A percentile compares a stretch with the other conserved stretches of the same genome.
phyloP scores from a whole-genome alignment of 495 filamentous ascomycete species.

The Delitschia confertaspora region DNA sequence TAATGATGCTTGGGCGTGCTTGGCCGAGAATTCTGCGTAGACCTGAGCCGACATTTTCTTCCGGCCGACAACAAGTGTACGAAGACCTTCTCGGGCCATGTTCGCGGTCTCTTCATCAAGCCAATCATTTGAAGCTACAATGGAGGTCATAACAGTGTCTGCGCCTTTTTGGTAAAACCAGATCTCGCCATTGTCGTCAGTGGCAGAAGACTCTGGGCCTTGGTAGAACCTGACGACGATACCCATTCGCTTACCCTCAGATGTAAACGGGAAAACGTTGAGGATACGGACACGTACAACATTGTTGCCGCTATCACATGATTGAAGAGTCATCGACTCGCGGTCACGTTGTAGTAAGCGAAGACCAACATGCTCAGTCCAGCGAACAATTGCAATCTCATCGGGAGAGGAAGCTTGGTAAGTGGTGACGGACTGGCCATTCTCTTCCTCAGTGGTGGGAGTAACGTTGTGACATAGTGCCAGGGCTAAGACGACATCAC shows the following conservation, averaged over 20 bases:
- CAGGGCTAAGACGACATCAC: slow-evolving; percentile 82
- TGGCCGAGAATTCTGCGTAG: slow-evolving; percentile 67
- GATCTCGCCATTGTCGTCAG: slow-evolving; percentile 52
- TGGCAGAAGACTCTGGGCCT: slow-evolving; percentile 35
- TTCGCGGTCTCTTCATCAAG: slow-evolving; percentile 97
- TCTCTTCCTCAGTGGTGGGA: slow-evolving; percentile 74
- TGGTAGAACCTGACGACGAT: slow-evolving; percentile 74
- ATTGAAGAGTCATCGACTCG: slow-evolving; percentile 71
- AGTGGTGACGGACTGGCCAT: slow-evolving; percentile 64
- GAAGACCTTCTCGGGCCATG: slow-evolving; percentile 93
- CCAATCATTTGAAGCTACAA: slow-evolving; percentile 95
- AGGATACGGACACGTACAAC: slow-evolving; percentile 85
- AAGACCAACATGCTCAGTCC: slow-evolving; percentile 88
- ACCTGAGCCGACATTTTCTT: slow-evolving; percentile 66
- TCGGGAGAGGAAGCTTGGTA: slow-evolving; percentile 97
- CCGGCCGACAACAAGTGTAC: slow-evolving; percentile 87
- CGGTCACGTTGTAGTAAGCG: slow-evolving; percentile 79
- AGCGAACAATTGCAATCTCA: slow-evolving; percentile 95
- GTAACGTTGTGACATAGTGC: slow-evolving; percentile 98
- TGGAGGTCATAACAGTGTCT: slow-evolving; percentile 91
- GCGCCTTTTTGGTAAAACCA: slow-evolving; percentile 99
- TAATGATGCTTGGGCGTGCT: slow-evolving; percentile 71
- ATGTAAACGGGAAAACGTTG: slow-evolving; percentile 96
- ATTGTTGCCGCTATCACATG: slow-evolving; percentile 60
- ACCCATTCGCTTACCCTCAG: slow-evolving; percentile 97